Base-by-base conservation (phyloP, 257 asterid genomes). In the Primulina huaijiensis region DNA sequence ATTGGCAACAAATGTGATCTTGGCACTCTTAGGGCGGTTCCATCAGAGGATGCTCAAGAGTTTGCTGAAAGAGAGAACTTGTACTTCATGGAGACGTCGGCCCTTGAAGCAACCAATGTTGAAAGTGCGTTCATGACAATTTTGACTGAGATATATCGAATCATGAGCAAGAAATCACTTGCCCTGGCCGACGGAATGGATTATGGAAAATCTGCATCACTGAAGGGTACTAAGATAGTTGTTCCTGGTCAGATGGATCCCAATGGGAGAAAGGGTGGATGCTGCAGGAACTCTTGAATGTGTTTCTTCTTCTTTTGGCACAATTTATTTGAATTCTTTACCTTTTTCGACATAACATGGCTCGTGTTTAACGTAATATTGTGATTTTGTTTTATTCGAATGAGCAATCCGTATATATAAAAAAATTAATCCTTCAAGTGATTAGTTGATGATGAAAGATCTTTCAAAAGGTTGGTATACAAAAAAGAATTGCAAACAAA, bases 61-160 rank as follows among this genome's bases (percentile, higher is more conserved):
- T 90, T 90, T 43, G 97, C 96, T 0, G 97, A 90, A 71, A 83
- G 94, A 70, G 97, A 90, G 87, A 88, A 79, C 66, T 75, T 90
- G 0, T 90, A 79, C 81, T 90, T 88, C 72, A 90, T 90, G 97
- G 97, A 90, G 81, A 90, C 97, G 14, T 90, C 97, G 4, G 96
- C 97, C 0, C 90, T 90, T 0, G 88, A 88, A 81, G 82, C 95
- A 59, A 90, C 89, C 19, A 90, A 90, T 35, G 96, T 90, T 4
- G 96, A 88, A 37, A 74, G 82, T 31, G 96, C 97, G 4, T 90
- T 88, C 71, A 81, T 82, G 85, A 82, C 77, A 3, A 80, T 85
- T 7, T 71, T 90, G 67, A 81, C 84, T 0, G 83, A 88, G 66
- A 90, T 90, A 66, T 88, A 90, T 56, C 62, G 84, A 70, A 82